phyloP scores from a whole-genome alignment of 805 yeast genomes.

The Candida maltosa region DNA sequence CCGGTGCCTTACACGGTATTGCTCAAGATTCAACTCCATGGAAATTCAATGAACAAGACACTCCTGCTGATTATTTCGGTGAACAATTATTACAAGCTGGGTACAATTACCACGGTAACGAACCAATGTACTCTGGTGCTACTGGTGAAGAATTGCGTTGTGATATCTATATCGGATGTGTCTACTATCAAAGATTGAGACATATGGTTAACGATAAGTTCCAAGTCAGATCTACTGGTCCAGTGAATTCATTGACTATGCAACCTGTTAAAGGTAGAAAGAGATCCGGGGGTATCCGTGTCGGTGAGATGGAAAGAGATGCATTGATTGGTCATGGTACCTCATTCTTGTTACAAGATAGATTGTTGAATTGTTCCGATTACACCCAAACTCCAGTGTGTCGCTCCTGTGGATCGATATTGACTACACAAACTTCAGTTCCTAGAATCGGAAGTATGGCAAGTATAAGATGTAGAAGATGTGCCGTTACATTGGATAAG shows the following conservation, averaged over 20 bases:
- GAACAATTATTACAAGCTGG: conserved; percentile 87
- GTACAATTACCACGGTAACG: conserved; percentile 96
- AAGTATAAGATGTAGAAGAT: conserved; percentile 82
- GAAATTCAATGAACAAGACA: conserved; percentile 85
- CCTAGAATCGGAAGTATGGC: conserved; percentile 86
- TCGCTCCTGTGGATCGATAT: conserved; percentile 87
- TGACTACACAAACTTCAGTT: conserved; percentile 86
- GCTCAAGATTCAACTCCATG: conserved; percentile 98
- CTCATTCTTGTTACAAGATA: conserved; percentile 89
- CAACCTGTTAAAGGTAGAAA: conserved; percentile 99
- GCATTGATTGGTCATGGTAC: conserved; percentile 98
- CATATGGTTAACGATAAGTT: conserved; percentile 99
- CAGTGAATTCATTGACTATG: conserved; percentile 94
- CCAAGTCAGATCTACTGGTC: conserved; percentile 99
- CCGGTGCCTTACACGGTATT: conserved; percentile 96
- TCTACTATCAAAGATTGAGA: conserved; percentile 95
- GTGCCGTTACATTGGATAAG: conserved; percentile 70
- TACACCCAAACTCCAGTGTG: conserved; percentile 90
- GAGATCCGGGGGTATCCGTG: conserved; percentile 98
- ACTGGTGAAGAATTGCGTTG: conserved; percentile 97
- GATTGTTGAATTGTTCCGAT: conserved; percentile 92
- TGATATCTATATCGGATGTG: conserved; percentile 95
- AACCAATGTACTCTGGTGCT: conserved; percentile 97
- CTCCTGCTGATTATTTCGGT: conserved; percentile 97
- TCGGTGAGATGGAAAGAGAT: conserved; percentile 99